Conservation (phyloP, 129 eudicot genomes). For the Arctium minus region DNA sequence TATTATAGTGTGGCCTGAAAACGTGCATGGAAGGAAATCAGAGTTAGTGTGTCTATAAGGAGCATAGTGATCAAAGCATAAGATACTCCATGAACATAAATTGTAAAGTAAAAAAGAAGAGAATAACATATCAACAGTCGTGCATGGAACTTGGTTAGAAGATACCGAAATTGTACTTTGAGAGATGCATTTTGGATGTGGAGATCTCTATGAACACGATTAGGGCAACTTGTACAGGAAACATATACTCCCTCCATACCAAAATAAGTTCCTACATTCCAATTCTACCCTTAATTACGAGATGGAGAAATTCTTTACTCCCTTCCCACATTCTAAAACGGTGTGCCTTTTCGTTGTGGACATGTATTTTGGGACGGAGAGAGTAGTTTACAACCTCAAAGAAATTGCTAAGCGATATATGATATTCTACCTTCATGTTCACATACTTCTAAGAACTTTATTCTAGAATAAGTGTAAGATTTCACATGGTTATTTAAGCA, state of each 20-base stretch:
- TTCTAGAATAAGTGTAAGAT: not conserved
- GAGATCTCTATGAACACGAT: no score
- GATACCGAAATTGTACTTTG: no score
- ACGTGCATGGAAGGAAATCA: not conserved
- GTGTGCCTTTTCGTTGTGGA: not conserved
- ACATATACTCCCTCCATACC: no score
- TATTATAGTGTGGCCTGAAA: conserved; percentile 93
- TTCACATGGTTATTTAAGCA: conserved; percentile 3
- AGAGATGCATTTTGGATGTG: no score
- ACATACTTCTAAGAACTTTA: not conserved
- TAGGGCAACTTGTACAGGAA: no score
- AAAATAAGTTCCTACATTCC: not conserved
- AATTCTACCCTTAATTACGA: not conserved
- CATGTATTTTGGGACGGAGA: not conserved
- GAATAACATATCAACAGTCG: not conserved
- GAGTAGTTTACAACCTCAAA: not conserved
- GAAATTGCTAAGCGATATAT: no score
- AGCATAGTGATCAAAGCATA: not conserved
- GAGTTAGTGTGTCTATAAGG: not conserved
- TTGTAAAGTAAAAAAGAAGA: not conserved
- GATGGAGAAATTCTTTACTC: not conserved
- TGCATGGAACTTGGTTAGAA: not conserved
- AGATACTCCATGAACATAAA: not conserved
- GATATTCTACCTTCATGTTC: not conserved
- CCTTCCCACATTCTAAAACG: not conserved